phyloP scores from a whole-genome alignment of 495 filamentous ascomycete genomes.

The Aspergillus avenaceus region DNA sequence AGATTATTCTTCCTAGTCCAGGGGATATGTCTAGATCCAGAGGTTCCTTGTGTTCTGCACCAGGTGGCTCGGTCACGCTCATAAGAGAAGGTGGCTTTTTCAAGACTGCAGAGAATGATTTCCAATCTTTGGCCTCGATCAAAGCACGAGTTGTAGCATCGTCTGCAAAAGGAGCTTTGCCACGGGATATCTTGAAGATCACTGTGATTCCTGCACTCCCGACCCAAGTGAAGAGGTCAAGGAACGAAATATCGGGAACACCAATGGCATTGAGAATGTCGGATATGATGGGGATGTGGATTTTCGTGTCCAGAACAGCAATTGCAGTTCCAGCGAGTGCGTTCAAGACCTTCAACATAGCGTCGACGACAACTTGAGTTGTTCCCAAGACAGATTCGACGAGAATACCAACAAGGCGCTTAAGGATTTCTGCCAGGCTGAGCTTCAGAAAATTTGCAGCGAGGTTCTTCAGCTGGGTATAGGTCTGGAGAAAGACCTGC shows the following conservation, averaged over 20 bases:
- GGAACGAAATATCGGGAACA: slow-evolving; percentile 5
- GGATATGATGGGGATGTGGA: slow-evolving; percentile 13
- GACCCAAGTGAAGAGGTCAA: slow-evolving; percentile 9
- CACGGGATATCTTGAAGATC: slow-evolving; percentile 3
- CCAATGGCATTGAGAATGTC: slow-evolving; percentile 9
- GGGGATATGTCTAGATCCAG: too few species aligned
- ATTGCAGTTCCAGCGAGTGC: background rate
- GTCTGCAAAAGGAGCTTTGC: slow-evolving; percentile 1
- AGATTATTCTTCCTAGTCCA: too few species aligned
- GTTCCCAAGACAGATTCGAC: background rate
- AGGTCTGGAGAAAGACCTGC: background rate
- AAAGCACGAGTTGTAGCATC: background rate
- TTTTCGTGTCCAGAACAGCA: slow-evolving; percentile 4
- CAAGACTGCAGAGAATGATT: background rate
- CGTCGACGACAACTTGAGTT: slow-evolving; percentile 2
- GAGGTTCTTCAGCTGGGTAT: background rate
- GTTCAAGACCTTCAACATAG: slow-evolving; percentile 4
- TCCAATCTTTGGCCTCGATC: background rate
- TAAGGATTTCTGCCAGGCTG: background rate
- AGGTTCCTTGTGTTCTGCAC: too few species aligned
- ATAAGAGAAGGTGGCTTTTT: too few species aligned
- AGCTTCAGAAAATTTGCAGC: background rate
- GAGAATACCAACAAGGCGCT: background rate
- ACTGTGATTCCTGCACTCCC: slow-evolving; percentile 1
- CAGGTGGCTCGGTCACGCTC: too few species aligned